These are phyloP conservation scores for Apophysomyces ossiformis DNA, from an alignment of 371 early-diverging fungal genomes.

Conservation along the genomic window DNA sequence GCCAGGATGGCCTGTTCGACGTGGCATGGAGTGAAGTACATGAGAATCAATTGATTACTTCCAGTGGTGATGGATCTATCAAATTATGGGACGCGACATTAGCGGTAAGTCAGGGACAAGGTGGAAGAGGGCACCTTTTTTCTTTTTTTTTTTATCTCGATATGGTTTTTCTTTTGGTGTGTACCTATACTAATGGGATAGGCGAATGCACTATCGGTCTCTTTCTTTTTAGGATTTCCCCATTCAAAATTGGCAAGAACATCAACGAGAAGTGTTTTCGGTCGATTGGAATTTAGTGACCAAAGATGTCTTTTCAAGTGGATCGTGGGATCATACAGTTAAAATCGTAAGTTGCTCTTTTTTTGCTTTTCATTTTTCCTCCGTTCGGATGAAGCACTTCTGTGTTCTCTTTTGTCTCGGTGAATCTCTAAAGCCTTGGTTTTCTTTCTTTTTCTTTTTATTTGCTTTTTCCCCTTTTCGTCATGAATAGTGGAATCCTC, in stretches of 20 bases:
- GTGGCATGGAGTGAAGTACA: conserved; percentile 93
- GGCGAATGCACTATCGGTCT: neutral
- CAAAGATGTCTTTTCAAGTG: conserved; percentile 86
- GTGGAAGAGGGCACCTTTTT: conserved; percentile 1
- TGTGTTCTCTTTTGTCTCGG: too few species aligned
- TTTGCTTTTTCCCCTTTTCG: neutral
- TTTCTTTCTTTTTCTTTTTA: neutral
- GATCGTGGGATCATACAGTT: conserved; percentile 94
- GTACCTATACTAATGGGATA: too few species aligned
- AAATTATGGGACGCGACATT: conserved; percentile 91
- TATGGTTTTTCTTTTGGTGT: too few species aligned
- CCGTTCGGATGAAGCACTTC: neutral
- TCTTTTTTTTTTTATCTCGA: neutral
- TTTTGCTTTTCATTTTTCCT: neutral
- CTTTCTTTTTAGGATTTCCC: conserved; percentile 75
- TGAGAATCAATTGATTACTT: conserved; percentile 90
- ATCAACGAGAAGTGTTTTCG: conserved; percentile 89
- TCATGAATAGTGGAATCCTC: conserved; percentile 82
- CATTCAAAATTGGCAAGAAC: conserved; percentile 91
- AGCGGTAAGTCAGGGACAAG: conserved; percentile 58
- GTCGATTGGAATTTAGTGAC: conserved; percentile 92
- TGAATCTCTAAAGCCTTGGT: too few species aligned
- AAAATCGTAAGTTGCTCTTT: conserved; percentile 73
- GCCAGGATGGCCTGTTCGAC: conserved; percentile 95
- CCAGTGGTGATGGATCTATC: conserved; percentile 92